A percentile compares a stretch with the other conserved stretches of the same genome.
phyloP scores from a whole-genome alignment of 768 basidiomycete genomes.

The Calvatia gigantea region DNA sequence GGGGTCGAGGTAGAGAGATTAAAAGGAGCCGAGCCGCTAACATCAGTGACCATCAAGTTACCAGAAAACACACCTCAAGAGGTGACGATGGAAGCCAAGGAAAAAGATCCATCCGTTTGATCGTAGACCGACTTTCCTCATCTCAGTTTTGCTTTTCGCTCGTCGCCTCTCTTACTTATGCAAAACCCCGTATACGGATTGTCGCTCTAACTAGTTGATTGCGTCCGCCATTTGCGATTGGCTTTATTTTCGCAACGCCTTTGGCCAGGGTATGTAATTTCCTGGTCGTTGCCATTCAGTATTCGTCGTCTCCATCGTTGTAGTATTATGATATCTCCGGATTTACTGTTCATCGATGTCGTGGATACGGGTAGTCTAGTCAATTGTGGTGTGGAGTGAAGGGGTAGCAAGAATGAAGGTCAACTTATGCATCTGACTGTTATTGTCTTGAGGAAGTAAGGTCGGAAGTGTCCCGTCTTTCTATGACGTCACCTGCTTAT shows the following conservation, averaged over 20 bases:
- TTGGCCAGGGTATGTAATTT: neutral
- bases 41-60: constrained; percentile 2
- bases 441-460: too few species aligned
- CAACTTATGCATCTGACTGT: too few species aligned
- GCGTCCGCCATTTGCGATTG: neutral
- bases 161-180: neutral
- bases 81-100: constrained; percentile 6
- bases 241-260: neutral
- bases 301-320: neutral
- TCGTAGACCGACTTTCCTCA: neutral
- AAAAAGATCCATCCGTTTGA: neutral
- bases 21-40: neutral
- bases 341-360: neutral
- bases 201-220: constrained; percentile 9
- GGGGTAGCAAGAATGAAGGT: neutral
- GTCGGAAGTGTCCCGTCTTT: too few species aligned
- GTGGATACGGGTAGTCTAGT: constrained; percentile 2
- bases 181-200: constrained; percentile 6
- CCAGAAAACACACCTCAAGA: neutral
- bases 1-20: neutral
- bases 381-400: neutral
- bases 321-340: constrained; percentile 4
- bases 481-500: constrained; percentile 1
- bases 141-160: neutral
- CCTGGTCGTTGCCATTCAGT: neutral